phyloP scores from a whole-genome alignment of 2,329 filamentous ascomycete species.

The Hysterium pulicare region DNA sequence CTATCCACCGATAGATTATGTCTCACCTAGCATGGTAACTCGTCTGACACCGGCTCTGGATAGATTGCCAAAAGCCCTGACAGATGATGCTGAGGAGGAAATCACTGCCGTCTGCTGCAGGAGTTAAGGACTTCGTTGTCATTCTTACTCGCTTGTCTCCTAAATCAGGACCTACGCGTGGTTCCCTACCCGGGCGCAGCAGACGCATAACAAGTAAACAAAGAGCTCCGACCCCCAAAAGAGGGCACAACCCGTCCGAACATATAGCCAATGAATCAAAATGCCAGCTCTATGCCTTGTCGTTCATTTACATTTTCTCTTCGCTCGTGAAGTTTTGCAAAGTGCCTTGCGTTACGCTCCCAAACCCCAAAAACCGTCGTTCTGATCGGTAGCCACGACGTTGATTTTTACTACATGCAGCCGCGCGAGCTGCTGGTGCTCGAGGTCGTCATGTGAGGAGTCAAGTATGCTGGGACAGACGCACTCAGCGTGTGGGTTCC shows the following conservation, averaged over 20 bases:
- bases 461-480: constrained; percentile 32
- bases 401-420: constrained; percentile 40
- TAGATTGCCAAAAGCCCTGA: constrained; percentile 4
- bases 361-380: constrained; percentile 8
- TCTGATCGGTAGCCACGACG: constrained; percentile 28
- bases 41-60: constrained; percentile 15
- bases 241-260: background rate
- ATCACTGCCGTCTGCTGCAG: constrained; percentile 16
- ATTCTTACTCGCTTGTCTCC: constrained; percentile 20
- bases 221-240: constrained; percentile 1
- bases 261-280: background rate
- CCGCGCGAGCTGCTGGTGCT: constrained; percentile 24
- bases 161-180: constrained; percentile 14
- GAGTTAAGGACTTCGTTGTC: constrained; percentile 26
- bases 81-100: constrained; percentile 15
- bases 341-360: constrained; percentile 14
- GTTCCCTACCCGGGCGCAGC: constrained; percentile 4
- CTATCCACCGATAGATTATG: constrained; percentile 26
- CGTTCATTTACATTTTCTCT: constrained; percentile 13
- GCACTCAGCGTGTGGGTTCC: background rate
- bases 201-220: constrained; percentile 2
- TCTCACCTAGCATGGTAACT: constrained; percentile 15
- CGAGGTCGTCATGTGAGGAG: constrained; percentile 38
- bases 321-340: constrained; percentile 11
- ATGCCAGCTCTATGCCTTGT: background rate